Evolutionary conservation across 495 filamentous ascomycete genomes (phyloP).

Genomic region (Platismatia glauca): DNA sequence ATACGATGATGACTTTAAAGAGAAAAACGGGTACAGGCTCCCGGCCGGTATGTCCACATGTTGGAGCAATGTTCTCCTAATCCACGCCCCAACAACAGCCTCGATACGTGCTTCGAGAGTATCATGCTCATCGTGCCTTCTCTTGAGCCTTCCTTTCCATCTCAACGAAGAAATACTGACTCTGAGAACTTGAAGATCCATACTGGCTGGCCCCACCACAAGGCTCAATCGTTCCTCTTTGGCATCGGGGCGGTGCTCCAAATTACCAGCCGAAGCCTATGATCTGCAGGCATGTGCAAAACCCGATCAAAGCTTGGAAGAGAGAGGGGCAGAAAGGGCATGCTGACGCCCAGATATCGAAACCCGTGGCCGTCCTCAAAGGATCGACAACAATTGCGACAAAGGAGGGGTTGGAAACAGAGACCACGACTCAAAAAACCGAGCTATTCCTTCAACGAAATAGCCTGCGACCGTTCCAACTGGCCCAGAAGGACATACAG

Average conservation of each 20-base stretch:
- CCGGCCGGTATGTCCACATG: conserved; percentile 18
- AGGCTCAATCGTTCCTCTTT: conserved; percentile 28
- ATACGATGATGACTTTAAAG: conserved; percentile 24
- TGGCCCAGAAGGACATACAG: background rate
- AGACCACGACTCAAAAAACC: background rate
- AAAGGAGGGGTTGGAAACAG: background rate
- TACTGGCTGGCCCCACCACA: conserved; percentile 28
- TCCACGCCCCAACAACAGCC: too few species aligned
- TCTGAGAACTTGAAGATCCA: conserved; percentile 14
- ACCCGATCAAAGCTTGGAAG: conserved; percentile 26
- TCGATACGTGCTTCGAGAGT: too few species aligned
- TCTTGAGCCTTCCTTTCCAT: too few species aligned
- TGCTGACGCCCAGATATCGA: background rate
- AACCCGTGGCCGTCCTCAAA: background rate
- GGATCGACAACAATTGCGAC: background rate
- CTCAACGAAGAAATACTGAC: too few species aligned
- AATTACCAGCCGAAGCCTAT: conserved; percentile 29
- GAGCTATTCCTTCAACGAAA: background rate
- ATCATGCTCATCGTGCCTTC: too few species aligned
- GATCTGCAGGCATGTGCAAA: conserved; percentile 24
- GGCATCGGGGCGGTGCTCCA: conserved; percentile 27
- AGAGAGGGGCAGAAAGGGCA: conserved; percentile 11
- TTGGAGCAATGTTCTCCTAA: too few species aligned
- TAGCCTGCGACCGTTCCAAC: background rate
- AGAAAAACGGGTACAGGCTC: conserved; percentile 23